These are phyloP conservation scores for Inga leiocalycina DNA, from an alignment of 306 rosid species.

Conservation along the genomic window DNA sequence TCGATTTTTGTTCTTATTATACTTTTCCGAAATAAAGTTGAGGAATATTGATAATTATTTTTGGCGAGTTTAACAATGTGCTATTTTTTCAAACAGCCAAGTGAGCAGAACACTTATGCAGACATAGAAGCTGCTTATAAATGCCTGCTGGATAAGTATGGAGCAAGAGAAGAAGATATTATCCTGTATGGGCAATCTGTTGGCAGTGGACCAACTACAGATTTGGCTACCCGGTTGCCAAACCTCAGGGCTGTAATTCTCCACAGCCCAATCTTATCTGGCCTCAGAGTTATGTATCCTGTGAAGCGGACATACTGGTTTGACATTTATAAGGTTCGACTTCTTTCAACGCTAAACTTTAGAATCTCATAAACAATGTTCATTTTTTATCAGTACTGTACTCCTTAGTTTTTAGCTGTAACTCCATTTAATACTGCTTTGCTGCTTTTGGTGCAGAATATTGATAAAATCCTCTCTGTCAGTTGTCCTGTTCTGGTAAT, in stretches of 20 bases:
- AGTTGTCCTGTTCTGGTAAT: conserved; percentile 86
- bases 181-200: conserved; percentile 95
- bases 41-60: not conserved
- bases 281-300: conserved; percentile 96
- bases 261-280: conserved; percentile 94
- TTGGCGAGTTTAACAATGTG: conserved; percentile 15
- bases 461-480: conserved; percentile 85
- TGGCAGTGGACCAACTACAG: conserved; percentile 95
- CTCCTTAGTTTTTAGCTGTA: not conserved
- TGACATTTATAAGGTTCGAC: conserved; percentile 87
- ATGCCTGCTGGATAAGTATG: conserved; percentile 84
- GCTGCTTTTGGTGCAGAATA: conserved; percentile 66
- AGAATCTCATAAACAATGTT: not conserved
- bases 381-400: not conserved
- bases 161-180: conserved; percentile 85
- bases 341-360: conserved; percentile 24
- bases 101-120: conserved; percentile 95
- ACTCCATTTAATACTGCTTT: conserved; percentile 24
- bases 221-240: conserved; percentile 77
- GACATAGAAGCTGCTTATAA: conserved; percentile 91
- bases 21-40: conserved; percentile 5
- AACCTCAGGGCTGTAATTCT: conserved; percentile 93
- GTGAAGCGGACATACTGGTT: conserved; percentile 95
- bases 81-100: conserved; percentile 61
- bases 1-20: conserved; percentile 7